Percentiles rank a stretch among this genome's conserved stretches.
phyloP scores from a whole-genome alignment of 2,329 filamentous ascomycete species.

The Nemania serpens region DNA sequence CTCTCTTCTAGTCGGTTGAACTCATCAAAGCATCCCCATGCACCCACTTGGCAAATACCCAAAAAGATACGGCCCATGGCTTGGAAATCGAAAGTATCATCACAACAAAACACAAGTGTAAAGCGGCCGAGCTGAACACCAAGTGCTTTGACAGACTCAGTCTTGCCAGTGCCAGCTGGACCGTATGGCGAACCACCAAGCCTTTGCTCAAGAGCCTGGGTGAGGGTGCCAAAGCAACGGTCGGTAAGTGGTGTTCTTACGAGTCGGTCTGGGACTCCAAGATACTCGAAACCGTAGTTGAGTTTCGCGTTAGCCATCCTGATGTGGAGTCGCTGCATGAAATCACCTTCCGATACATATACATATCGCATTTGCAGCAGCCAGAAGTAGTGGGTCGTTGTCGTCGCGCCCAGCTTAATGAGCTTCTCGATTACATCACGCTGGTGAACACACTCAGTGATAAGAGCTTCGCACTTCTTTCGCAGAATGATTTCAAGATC shows the following conservation, averaged over 20 bases:
- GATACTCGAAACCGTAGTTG: slow-evolving; percentile 96
- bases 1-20: slow-evolving; percentile 99
- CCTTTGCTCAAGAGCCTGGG: slow-evolving; percentile 91
- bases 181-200: slow-evolving; percentile 97
- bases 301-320: slow-evolving; percentile 97
- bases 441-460: slow-evolving; percentile 98
- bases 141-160: slow-evolving; percentile 96
- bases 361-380: slow-evolving; percentile 96
- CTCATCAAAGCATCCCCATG: slow-evolving; percentile 99
- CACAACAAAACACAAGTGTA: slow-evolving; percentile 98
- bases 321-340: slow-evolving; percentile 80
- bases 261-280: slow-evolving; percentile 93
- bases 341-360: slow-evolving; percentile 81
- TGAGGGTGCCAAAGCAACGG: slow-evolving; percentile 96
- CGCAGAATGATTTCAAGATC: slow-evolving; percentile 85
- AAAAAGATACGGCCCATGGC: slow-evolving; percentile 99
- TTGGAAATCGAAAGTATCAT: slow-evolving; percentile 99
- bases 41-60: slow-evolving; percentile 97
- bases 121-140: slow-evolving; percentile 96
- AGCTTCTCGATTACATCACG: slow-evolving; percentile 91
- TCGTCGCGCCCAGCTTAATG: slow-evolving; percentile 72
- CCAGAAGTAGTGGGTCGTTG: slow-evolving; percentile 86
- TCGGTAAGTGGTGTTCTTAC: slow-evolving; percentile 97
- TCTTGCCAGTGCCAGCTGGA: slow-evolving; percentile 97
- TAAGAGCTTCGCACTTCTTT: slow-evolving; percentile 98